Conservation (phyloP, 345 rosid species). For the Populus deltoides region DNA sequence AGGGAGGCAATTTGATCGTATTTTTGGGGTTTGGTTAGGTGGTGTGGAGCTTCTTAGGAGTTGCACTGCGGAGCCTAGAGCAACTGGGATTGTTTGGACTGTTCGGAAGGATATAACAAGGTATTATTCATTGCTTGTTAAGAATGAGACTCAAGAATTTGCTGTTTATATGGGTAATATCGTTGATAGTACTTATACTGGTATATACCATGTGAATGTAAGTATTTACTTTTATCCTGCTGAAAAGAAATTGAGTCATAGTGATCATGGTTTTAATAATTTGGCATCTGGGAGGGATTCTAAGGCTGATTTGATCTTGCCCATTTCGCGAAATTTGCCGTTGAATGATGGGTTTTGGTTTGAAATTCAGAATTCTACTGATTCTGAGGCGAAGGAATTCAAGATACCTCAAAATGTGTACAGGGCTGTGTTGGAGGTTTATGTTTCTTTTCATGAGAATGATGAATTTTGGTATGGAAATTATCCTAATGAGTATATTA, state of each 20-base stretch:
- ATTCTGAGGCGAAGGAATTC: conserved; percentile 46
- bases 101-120: conserved; percentile 74
- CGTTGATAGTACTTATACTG: conserved; percentile 62
- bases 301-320: conserved; percentile 70
- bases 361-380: conserved; percentile 51
- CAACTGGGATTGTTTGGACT: conserved; percentile 70
- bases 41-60: conserved; percentile 92
- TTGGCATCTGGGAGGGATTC: conserved; percentile 33
- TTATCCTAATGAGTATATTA: conserved; percentile 62
- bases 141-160: conserved; percentile 49
- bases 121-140: conserved; percentile 68
- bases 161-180: conserved; percentile 71
- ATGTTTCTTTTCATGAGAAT: conserved; percentile 83
- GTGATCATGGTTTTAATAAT: neutral
- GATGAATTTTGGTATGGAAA: conserved; percentile 90
- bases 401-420: conserved; percentile 66
- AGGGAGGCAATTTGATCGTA: conserved; percentile 84
- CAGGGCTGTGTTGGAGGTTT: conserved; percentile 86
- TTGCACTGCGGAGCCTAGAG: conserved; percentile 87
- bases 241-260: conserved; percentile 13
- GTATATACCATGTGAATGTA: conserved; percentile 69
- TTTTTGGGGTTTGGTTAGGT: conserved; percentile 82
- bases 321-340: conserved; percentile 62
- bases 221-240: conserved; percentile 63
- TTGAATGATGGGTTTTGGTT: conserved; percentile 89